Base-by-base conservation (phyloP, 2,329 filamentous ascomycete species). In the Penicillium sclerotiorum region DNA sequence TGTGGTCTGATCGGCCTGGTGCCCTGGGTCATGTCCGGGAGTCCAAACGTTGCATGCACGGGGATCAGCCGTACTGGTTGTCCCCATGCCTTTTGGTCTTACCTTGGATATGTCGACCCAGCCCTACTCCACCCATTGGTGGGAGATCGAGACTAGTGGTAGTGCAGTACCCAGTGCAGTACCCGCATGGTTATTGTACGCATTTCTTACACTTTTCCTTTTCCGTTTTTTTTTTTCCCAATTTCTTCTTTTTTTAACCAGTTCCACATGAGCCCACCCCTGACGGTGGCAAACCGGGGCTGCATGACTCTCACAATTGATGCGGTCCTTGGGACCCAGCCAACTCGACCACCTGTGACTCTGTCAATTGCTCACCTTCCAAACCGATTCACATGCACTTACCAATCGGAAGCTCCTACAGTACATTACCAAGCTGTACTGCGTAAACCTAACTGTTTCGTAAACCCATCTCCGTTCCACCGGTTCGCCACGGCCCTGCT, bases 141-240 rank as follows among this genome's bases (percentile, higher is more conserved):
- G 47, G 54, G 41, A 54, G 52, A 58, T 60, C 57, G 58, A 55
- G 47, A 37, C 60, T 63, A 63, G 57, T 60, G 57, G 60, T 59
- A 62, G 59, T 51, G 59, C n/a, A n/a, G n/a, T 57, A 57, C 27
- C 48, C 22, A 44, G 12, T 37, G n/a, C n/a, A n/a, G n/a, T n/a
- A n/a, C n/a, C n/a, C n/a, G n/a, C n/a, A n/a, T n/a, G n/a, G n/a
- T n/a, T n/a, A n/a, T n/a, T n/a, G n/a, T n/a, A n/a, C n/a, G 18
- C n/a, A 28, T 30, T n/a, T 8, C 9, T 13, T 33, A 15, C n/a
- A 17, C 17, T 8, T 35, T 12, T 35, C 21, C 33, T 22, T 8
- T 20, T 20, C 5, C 5, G 18, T 11, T 20, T 35, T 36, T 18
- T 13, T 35, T 36, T 27, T 28, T 36, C 15, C 8, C 17, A 8